Conservation (phyloP, 2,329 filamentous ascomycete genomes). For the Fusarium illudens region DNA sequence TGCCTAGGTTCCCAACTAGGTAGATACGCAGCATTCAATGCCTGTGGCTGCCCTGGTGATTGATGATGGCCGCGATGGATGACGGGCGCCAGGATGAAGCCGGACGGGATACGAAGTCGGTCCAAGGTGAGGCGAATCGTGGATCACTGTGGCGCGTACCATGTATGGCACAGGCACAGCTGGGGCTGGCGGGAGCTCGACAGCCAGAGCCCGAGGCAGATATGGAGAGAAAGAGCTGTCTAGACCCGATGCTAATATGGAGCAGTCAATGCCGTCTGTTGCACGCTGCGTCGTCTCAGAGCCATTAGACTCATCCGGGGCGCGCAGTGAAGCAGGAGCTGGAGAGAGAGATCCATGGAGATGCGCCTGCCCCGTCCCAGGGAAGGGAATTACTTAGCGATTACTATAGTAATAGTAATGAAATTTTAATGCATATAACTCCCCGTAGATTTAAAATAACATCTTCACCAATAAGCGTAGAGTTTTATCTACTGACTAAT, state of each 20-base stretch:
- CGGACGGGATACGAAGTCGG: constrained; percentile 24
- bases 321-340: not conserved
- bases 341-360: not conserved
- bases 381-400: no score
- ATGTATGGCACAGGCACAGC: constrained; percentile 10
- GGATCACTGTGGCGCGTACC: constrained; percentile 19
- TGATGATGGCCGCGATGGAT: constrained; percentile 12
- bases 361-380: not conserved
- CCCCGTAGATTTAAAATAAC: no score
- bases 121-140: constrained; percentile 27
- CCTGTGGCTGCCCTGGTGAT: constrained; percentile 6
- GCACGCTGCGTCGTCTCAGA: constrained; percentile 24
- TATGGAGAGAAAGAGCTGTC: constrained; percentile 7
- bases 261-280: constrained; percentile 11
- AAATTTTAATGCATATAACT: no score
- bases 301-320: constrained; percentile 4
- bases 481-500: no score
- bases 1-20: no score
- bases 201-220: constrained; percentile 8
- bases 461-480: no score
- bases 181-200: constrained; percentile 2
- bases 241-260: constrained; percentile 11
- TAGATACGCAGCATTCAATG: not conserved
- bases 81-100: constrained; percentile 31
- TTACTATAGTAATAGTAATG: no score